Evolutionary conservation across 2,329 filamentous ascomycete species (phyloP), one percentile per base, ranked within the genome.

Genomic region (Aspergillus amoenus): DNA sequence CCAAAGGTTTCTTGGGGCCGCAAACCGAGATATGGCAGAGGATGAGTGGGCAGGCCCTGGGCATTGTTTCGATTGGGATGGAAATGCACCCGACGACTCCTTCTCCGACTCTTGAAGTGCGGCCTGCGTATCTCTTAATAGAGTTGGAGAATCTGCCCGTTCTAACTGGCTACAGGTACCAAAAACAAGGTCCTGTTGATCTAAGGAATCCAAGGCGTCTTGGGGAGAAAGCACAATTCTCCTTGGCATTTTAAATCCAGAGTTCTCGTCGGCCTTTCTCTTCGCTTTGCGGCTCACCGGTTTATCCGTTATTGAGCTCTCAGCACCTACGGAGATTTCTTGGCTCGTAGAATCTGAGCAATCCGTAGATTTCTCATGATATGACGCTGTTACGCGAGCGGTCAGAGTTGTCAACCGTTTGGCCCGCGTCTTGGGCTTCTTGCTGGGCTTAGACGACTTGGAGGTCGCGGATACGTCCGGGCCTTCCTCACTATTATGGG

Each of bases 91-190:
- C 27, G 52, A 30, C 11, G 59, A 51, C 56, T 61, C 56, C 41
- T 52, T 65, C 58, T 72, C 72, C 11, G 69, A 76, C 61, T 62
- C 69, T 49, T 52, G 57, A 52, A 69, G 66, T 52, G 66, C 73
- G 57, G 64, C 60, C 56, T 73, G 68, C 45, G 64, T 67, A 45
- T 72, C 68, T 57, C 58, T 64, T 39, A 69, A 57, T 22, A 87
- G 81, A 0, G 82, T 83, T 0, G 89, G 88, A 0, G 88, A 90
- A 37, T 91, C 85, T 56, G 91, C 89, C 54, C 82, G 78, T 13
- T 87, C 88, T 22, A 96, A 76, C 70, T 96, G 91, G 70, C 91
- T 95, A 1, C 89, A 93, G 0, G 91, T 94, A 1, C 91, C 91
- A 73, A 96, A 96, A 0, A 95, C 76, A 67, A 93, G 90, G 58